Conservation (phyloP, 768 basidiomycete species). For the Suillus clintonianus region DNA sequence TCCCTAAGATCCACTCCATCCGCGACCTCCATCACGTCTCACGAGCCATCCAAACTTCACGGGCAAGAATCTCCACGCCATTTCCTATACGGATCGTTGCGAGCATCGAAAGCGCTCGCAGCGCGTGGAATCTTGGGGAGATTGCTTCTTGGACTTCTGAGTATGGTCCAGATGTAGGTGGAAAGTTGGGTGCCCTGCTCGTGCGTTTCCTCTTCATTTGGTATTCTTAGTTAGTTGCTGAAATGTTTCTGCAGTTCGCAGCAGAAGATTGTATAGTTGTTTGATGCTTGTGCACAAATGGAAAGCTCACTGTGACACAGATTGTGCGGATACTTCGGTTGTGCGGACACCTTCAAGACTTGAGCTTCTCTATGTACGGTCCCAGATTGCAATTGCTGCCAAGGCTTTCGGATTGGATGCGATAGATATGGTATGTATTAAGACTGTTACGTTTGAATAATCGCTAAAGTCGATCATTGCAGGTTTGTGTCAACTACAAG, state of each 20-base stretch:
- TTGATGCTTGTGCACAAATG: background rate
- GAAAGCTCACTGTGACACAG: constrained; percentile 39
- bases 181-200: constrained; percentile 62
- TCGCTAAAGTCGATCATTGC: constrained; percentile 4
- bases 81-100: constrained; percentile 62
- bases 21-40: constrained; percentile 68
- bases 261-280: constrained; percentile 82
- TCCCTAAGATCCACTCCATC: constrained; percentile 81
- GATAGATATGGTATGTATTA: constrained; percentile 77
- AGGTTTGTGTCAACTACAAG: constrained; percentile 91
- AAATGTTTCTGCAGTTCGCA: constrained; percentile 68
- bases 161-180: constrained; percentile 46
- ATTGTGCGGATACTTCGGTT: constrained; percentile 88
- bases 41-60: constrained; percentile 24
- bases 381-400: constrained; percentile 77
- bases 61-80: constrained; percentile 27
- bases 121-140: constrained; percentile 62
- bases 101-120: constrained; percentile 83
- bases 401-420: constrained; percentile 83
- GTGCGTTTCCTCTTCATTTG: constrained; percentile 40
- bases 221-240: background rate
- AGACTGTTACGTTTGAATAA: background rate
- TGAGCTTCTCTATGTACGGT: constrained; percentile 84
- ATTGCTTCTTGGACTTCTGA: constrained; percentile 73
- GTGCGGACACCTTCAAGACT: constrained; percentile 70